Base-by-base conservation (phyloP, 306 rosid genomes). In the Ceratonia siliqua region DNA sequence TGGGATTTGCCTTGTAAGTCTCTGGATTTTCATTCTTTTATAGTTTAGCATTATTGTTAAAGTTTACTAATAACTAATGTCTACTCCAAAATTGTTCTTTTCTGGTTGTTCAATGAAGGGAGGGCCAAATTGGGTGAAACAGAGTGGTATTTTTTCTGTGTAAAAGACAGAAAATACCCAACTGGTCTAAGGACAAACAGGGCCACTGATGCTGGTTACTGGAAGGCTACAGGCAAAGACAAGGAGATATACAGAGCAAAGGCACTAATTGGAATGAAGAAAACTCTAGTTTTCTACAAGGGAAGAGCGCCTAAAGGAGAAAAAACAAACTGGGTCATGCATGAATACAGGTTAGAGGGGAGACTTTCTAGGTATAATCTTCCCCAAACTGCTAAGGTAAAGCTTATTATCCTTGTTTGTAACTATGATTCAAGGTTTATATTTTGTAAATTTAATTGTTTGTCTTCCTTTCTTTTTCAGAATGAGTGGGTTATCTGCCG, bases 401-500 rank as follows among this genome's bases (percentile, higher is more conserved):
- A 33, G 28, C 24, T 1, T 0, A 10, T n/a, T 52, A 0, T 8
- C 1, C 32, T 15, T 12, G 14, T 18, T 18, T 70, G 10, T 5
- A 62, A 6, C 49, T 49, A n/a, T 21, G 4, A 46, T 12, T 56
- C 13, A 33, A 0, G 12, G 15, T 21, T 3, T 17, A 14, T 10
- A 8, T 18, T 33, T 36, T 75, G 11, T 15, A 70, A 1, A 70
- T 22, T 41, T 52, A 15, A 59, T 21, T 72, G 18, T 49, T 3
- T 42, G 21, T 68, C 1, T 66, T 73, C 62, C 36, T 43, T 83
- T 78, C 3, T 12, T 45, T 63, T 58, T 68, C 96, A 94, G 98
- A 86, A 82, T 45, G 97, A 91, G 36, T 91, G 97, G 98, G 90
- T 90, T 39, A 68, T 94, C n/a, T 85, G 89, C 86, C 84, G 98